These are phyloP conservation scores for Aspergillus flavus DNA, from an alignment of 2,329 filamentous ascomycete species.

Conservation along the genomic window DNA sequence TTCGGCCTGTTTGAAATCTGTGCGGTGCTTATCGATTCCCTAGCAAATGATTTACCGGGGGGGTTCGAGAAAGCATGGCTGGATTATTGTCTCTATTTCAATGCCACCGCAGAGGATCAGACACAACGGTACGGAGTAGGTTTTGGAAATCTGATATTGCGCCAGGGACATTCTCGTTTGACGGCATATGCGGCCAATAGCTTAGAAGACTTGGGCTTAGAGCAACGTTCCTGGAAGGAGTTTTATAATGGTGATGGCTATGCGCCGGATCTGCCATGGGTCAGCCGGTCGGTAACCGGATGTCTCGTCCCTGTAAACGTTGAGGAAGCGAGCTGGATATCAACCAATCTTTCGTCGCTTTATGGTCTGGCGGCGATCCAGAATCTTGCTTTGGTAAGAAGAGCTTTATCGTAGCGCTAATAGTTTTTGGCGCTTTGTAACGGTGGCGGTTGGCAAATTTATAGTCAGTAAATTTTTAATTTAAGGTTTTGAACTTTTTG, in stretches of 20 bases:
- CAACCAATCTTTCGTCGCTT: slow-evolving; percentile 59
- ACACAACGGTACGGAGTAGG: neutral
- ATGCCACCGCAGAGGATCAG: neutral
- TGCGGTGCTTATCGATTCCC: neutral
- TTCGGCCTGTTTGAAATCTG: neutral
- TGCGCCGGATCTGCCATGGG: neutral
- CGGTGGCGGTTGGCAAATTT: neutral
- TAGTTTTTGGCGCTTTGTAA: neutral
- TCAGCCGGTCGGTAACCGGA: slow-evolving; percentile 37
- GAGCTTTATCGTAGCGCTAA: neutral
- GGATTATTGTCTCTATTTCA: neutral
- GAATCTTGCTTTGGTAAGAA: slow-evolving; percentile 41
- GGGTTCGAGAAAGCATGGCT: neutral
- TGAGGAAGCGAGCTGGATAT: slow-evolving; percentile 60
- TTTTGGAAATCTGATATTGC: neutral
- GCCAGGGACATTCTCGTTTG: neutral
- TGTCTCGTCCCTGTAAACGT: slow-evolving; percentile 51
- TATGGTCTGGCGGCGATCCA: slow-evolving; percentile 62
- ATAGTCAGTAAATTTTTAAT: neutral
- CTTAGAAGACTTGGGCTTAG: neutral
- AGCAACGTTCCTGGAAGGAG: neutral
- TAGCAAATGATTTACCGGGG: neutral
- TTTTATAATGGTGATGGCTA: neutral
- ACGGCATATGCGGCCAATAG: neutral
- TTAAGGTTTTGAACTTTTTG: neutral